Conservation (phyloP, 2,329 filamentous ascomycete genomes). For the Alternaria sp. region DNA sequence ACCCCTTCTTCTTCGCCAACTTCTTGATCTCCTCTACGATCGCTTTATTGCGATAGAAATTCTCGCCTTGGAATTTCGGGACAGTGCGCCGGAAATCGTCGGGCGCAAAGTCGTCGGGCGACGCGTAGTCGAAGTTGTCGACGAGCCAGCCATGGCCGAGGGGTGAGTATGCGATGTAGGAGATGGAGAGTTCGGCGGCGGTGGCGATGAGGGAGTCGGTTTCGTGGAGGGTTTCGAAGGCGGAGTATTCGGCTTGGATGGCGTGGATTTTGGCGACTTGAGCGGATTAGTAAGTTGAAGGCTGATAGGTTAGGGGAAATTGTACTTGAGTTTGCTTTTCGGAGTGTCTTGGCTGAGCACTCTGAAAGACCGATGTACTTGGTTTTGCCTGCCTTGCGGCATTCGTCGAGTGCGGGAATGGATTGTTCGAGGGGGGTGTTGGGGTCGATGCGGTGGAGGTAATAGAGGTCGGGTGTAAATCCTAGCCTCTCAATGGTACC, state of each 20-base stretch:
- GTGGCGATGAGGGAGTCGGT: slow-evolving; percentile 39
- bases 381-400: slow-evolving; percentile 54
- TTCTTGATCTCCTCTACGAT: slow-evolving; percentile 35
- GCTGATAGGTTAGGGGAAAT: not conserved
- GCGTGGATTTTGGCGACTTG: slow-evolving; percentile 54
- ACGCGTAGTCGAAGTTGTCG: slow-evolving; percentile 25
- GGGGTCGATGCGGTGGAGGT: slow-evolving; percentile 50
- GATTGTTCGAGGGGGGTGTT: slow-evolving; percentile 51
- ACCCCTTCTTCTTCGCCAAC: slow-evolving; percentile 53
- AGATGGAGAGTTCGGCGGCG: slow-evolving; percentile 48
- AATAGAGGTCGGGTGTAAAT: slow-evolving; percentile 50
- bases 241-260: slow-evolving; percentile 59
- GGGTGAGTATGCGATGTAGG: slow-evolving; percentile 43
- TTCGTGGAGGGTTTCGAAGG: slow-evolving; percentile 55
- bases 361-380: slow-evolving; percentile 56
- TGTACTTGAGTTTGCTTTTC: slow-evolving; percentile 50
- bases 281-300: not conserved
- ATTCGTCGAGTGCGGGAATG: slow-evolving; percentile 52
- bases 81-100: slow-evolving; percentile 42
- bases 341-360: slow-evolving; percentile 52
- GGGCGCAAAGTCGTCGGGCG: slow-evolving; percentile 53
- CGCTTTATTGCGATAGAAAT: slow-evolving; percentile 39
- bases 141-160: slow-evolving; percentile 40
- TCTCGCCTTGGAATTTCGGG: slow-evolving; percentile 51
- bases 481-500: slow-evolving; percentile 49